These are phyloP conservation scores for Saccharomycopsis oosterbeekiorum DNA, from an alignment of 805 yeast species.

Conservation along the genomic window DNA sequence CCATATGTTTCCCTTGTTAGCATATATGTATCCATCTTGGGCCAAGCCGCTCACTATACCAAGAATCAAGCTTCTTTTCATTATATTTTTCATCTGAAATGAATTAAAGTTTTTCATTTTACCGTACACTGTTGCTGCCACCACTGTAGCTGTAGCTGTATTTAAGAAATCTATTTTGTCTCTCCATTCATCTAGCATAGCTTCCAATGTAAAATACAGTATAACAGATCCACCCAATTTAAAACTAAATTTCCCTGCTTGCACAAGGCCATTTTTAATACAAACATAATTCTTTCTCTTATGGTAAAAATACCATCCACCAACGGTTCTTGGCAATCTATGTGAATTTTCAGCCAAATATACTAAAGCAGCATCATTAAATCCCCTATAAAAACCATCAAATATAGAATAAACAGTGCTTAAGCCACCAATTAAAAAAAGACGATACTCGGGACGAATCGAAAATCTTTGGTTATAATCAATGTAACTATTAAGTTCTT, in stretches of 20 bases:
- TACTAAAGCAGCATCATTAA: conserved; percentile 41
- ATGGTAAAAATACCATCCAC: conserved; percentile 86
- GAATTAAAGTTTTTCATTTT: conserved; percentile 28
- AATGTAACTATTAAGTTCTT: not conserved
- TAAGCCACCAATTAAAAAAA: conserved; percentile 32
- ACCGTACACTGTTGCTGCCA: conserved; percentile 45
- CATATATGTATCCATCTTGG: conserved; percentile 53
- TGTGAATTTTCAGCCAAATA: conserved; percentile 77
- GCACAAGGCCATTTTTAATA: conserved; percentile 41
- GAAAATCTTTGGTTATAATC: conserved; percentile 35
- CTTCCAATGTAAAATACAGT: conserved; percentile 51
- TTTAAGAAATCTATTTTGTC: conserved; percentile 50
- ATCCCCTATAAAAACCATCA: conserved; percentile 54
- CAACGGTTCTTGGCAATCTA: conserved; percentile 62
- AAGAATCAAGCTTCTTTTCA: conserved; percentile 43
- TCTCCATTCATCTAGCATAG: conserved; percentile 42
- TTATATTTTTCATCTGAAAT: conserved; percentile 33
- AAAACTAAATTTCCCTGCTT: conserved; percentile 35
- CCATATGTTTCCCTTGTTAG: conserved; percentile 60
- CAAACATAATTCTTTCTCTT: conserved; percentile 73
- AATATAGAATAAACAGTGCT: conserved; percentile 36
- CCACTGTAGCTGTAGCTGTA: conserved; percentile 48
- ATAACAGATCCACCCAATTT: conserved; percentile 38
- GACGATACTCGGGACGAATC: conserved; percentile 36
- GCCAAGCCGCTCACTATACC: conserved; percentile 55